These are phyloP conservation scores for Diutina catenulata DNA, from an alignment of 1,139 yeast genomes.

Conservation along the genomic window DNA sequence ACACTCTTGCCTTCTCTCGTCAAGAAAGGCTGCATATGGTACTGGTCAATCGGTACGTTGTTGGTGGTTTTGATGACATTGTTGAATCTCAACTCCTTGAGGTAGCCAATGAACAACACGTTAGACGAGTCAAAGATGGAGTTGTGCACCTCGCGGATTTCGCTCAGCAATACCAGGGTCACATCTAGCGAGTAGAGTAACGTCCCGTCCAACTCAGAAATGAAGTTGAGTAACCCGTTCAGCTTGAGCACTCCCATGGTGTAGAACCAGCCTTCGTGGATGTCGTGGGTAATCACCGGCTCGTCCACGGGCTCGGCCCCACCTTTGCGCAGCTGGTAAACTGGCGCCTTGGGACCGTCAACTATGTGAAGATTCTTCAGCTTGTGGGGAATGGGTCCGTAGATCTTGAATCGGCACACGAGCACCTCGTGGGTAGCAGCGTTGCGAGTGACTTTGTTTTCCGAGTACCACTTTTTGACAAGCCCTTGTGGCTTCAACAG, in stretches of 20 bases:
- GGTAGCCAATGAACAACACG: conserved; percentile 46
- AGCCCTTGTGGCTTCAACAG: conserved; percentile 45
- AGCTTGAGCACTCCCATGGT: conserved; percentile 65
- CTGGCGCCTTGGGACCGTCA: conserved; percentile 36
- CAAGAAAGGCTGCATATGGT: conserved; percentile 15
- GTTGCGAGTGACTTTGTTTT: conserved; percentile 24
- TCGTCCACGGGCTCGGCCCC: conserved; percentile 7
- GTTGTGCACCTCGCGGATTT: conserved; percentile 56
- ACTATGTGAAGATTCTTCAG: conserved; percentile 28
- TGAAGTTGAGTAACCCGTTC: conserved; percentile 52
- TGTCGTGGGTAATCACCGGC: conserved; percentile 9
- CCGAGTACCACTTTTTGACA: conserved; percentile 43
- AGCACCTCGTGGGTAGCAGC: conserved; percentile 31
- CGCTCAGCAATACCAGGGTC: conserved; percentile 44
- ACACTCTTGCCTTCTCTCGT: conserved; percentile 23
- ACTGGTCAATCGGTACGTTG: conserved; percentile 11
- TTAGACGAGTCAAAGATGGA: conserved; percentile 53
- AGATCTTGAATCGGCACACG: conserved; percentile 55
- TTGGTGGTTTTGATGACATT: conserved; percentile 25
- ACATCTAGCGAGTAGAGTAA: conserved; percentile 54
- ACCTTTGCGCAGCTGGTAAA: conserved; percentile 12
- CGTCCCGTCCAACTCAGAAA: conserved; percentile 57
- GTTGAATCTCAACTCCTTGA: conserved; percentile 39
- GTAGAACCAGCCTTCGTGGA: conserved; percentile 58
- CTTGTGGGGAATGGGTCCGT: conserved; percentile 45